These are phyloP conservation scores for Pseudocercospora pini-densiflorae DNA, from an alignment of 2,329 filamentous ascomycete species.

Conservation along the genomic window DNA sequence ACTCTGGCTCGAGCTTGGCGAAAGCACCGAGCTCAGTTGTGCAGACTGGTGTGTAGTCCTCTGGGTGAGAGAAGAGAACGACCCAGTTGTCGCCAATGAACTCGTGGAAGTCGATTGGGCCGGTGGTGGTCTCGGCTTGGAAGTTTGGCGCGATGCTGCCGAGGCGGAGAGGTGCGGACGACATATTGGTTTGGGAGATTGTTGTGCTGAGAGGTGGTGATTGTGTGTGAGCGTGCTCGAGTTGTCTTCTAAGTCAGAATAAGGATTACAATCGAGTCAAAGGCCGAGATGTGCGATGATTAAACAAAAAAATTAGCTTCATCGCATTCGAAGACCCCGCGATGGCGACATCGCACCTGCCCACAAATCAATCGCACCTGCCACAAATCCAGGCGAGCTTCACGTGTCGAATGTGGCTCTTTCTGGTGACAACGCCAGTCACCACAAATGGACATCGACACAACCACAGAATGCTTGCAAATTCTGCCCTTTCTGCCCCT, in stretches of 20 bases:
- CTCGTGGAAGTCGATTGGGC: slow-evolving; percentile 72
- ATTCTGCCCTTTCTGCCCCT: slow-evolving; percentile 3
- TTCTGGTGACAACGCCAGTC: background rate
- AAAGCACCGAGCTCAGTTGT: slow-evolving; percentile 68
- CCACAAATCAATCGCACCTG: background rate
- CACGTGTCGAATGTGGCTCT: background rate
- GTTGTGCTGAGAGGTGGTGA: background rate
- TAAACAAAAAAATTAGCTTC: background rate
- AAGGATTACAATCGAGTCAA: background rate
- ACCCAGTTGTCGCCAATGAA: slow-evolving; percentile 74
- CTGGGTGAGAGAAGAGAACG: slow-evolving; percentile 73
- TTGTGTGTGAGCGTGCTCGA: background rate
- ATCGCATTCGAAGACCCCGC: background rate
- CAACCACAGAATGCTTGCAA: background rate
- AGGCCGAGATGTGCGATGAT: background rate
- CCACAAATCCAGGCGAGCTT: background rate
- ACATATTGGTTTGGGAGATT: slow-evolving; percentile 6
- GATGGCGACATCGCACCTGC: background rate
- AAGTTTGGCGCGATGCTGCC: slow-evolving; percentile 72
- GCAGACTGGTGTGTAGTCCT: slow-evolving; percentile 64
- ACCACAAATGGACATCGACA: background rate
- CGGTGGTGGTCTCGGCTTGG: slow-evolving; percentile 68
- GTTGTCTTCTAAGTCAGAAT: background rate
- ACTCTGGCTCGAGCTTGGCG: slow-evolving; percentile 67
- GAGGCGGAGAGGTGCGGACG: slow-evolving; percentile 58